Evolutionary conservation across 306 rosid genomes (phyloP), one percentile per base, ranked within the genome.

Genomic region (Castanopsis chinensis): DNA sequence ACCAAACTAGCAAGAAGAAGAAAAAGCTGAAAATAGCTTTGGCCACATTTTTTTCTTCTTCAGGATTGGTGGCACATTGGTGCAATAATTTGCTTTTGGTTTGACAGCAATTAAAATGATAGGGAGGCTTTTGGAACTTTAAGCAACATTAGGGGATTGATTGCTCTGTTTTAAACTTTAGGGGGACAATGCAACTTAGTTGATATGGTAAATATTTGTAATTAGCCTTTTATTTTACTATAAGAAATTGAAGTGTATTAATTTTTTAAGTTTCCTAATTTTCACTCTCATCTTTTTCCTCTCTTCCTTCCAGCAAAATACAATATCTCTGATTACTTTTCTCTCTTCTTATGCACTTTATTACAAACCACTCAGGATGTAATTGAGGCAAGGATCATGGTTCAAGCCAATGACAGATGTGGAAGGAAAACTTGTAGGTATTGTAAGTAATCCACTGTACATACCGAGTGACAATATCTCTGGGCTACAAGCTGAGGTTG

Each of bases 401-500:
- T 92, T 90, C 64, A 89, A 89, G 20, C 98, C 98, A 14, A 77
- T 92, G 76, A 85, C 86, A 75, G 92, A 83, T 55, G 75, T 90
- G 84, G 86, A 79, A 84, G 92, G 97, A 75, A 84, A 82, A 75
- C 88, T 95, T 82, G 81, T 90, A 1, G 97, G 97, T 63, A 79
- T 92, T 67, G 86, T 95, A 37, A 95, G 98, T 77, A 95, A 95
- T 81, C 99, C 98, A 54, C 99, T 91, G 1, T 95, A 95, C 78
- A 91, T 95, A 70, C 98, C 97, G 52, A 91, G 96, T 77, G 86
- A 79, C 60, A 79, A 90, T 28, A 90, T 92, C 41, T 57, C 89
- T n/a, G 90, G 90, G 49, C 84, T 95, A 58, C 99, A 95, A 79
- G 98, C 94, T 80, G 98, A 92, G 87, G 96, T 94, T 71, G 93